phyloP scores from a whole-genome alignment of 2,329 filamentous ascomycete genomes.

The Colletotrichum trifolii region DNA sequence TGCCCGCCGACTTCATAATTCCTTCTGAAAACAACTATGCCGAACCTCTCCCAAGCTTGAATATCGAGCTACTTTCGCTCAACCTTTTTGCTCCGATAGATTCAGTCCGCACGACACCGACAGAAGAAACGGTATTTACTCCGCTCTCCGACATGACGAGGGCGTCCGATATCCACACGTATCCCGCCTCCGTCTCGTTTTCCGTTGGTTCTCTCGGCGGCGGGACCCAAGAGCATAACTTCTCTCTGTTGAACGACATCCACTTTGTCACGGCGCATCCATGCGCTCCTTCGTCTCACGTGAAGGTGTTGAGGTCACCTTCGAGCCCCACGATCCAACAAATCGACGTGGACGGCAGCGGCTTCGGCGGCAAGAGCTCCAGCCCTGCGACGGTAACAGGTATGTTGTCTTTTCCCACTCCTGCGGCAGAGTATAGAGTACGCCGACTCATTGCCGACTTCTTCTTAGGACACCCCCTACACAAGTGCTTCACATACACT shows the following conservation, averaged over 20 bases:
- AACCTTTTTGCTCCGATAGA: constrained; percentile 59
- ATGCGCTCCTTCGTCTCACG: constrained; percentile 67
- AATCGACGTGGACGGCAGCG: constrained; percentile 61
- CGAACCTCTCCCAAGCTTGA: constrained; percentile 58
- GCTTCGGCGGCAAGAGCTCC: constrained; percentile 55
- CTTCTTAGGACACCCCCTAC: constrained; percentile 67
- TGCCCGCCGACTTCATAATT: constrained; percentile 72
- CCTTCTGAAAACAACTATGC: constrained; percentile 67
- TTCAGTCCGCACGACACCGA: constrained; percentile 57
- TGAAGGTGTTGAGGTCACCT: constrained; percentile 68
- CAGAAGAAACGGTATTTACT: constrained; percentile 52
- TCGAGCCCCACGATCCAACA: constrained; percentile 70
- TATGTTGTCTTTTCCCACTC: constrained; percentile 44
- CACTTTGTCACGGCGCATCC: constrained; percentile 75
- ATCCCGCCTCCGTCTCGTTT: constrained; percentile 55
- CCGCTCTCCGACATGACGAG: constrained; percentile 50
- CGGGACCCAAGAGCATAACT: constrained; percentile 53
- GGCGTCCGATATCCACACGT: constrained; percentile 47
- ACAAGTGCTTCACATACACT: constrained; percentile 71
- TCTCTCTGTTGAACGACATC: constrained; percentile 66
- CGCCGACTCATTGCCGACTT: not conserved
- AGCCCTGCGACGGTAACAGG: constrained; percentile 61
- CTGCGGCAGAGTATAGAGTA: constrained; percentile 1
- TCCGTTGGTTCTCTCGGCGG: constrained; percentile 52
- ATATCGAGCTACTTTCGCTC: constrained; percentile 62